phyloP scores from a whole-genome alignment of 139 green algal species.

The Bryopsis sp. region DNA sequence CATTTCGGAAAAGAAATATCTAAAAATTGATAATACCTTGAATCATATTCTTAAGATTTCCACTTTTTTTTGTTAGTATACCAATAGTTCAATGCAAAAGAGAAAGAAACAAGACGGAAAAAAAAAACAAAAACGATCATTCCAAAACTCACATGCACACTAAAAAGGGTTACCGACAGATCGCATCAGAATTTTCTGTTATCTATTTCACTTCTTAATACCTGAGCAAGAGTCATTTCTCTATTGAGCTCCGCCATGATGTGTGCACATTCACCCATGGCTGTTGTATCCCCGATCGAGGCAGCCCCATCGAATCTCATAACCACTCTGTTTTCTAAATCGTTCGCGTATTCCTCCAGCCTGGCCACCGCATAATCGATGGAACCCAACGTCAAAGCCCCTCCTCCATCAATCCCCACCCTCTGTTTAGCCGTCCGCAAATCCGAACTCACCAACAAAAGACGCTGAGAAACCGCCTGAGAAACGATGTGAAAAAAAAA shows the following conservation, averaged over 20 bases:
- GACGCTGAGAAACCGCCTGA: constrained; percentile 13
- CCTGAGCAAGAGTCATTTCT: constrained; percentile 24
- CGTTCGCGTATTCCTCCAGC: constrained; percentile 47
- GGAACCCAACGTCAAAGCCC: background rate
- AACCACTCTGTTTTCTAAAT: constrained; percentile 56
- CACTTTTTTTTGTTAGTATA: too few species aligned
- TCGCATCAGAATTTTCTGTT: background rate
- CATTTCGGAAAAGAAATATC: too few species aligned
- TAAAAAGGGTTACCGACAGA: too few species aligned
- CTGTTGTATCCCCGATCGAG: constrained; percentile 25
- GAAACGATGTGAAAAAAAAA: background rate
- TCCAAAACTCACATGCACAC: too few species aligned
- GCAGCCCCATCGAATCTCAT: constrained; percentile 48
- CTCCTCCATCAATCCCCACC: background rate
- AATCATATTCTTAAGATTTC: too few species aligned
- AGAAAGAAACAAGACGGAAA: background rate
- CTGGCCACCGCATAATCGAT: constrained; percentile 18
- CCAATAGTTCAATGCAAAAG: background rate
- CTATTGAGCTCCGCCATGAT: constrained; percentile 51
- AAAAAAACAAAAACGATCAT: background rate
- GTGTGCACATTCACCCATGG: constrained; percentile 46
- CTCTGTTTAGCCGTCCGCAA: background rate
- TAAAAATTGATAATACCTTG: too few species aligned
- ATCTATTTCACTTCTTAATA: background rate
- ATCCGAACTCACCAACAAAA: constrained; percentile 7